Base-by-base conservation (phyloP, 208 protist species). In the Leishmania aethiopica region DNA sequence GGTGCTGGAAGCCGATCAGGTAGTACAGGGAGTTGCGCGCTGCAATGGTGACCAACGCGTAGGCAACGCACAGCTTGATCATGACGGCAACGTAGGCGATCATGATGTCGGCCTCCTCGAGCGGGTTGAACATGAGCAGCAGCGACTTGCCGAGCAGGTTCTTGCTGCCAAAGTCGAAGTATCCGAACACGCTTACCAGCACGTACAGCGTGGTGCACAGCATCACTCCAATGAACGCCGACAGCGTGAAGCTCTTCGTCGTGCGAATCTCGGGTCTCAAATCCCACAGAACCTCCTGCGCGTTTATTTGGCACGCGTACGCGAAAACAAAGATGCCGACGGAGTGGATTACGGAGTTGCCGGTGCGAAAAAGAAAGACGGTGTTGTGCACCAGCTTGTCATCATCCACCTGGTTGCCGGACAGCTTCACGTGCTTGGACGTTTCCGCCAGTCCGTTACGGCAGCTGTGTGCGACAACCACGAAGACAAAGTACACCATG, bases 1-100 rank as follows among this genome's bases (percentile, higher is more conserved):
- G 80, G 66, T 83, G 55, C 78, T 87, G 84, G 82, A 82, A 89
- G 55, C 86, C 84, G 47, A 90, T 83, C 45, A 92, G 70, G 72
- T 95, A 89, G 84, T 92, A 93, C 57, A 93, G 47, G 17, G 91
- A 83, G 83, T 95, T 88, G 71, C 91, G 91, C 19, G 81, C 70
- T 3, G 86, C 77, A 35, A 91, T 87, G 62, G 75, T 83, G 28
- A 88, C 75, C n/a, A 95, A 51, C 15, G 86, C 88, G 77, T 92
- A 95, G 10, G 84, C 84, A 40, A 91, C 88, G 77, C 88, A 92
- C 53, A 95, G 81, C 79, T 93, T 95, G 55, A 95, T 37, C 66
- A 91, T 57, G 28, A 96, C 78, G 51, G 82, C 89, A n/a, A 93
- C 75, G 81, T 90, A 93, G 25, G 84, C 87, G 28, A 92, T 55